A percentile compares a stretch with the other conserved stretches of the same genome.
phyloP scores from a whole-genome alignment of 1,284 basidiomycete species.

The Cryptococcus sp. region DNA sequence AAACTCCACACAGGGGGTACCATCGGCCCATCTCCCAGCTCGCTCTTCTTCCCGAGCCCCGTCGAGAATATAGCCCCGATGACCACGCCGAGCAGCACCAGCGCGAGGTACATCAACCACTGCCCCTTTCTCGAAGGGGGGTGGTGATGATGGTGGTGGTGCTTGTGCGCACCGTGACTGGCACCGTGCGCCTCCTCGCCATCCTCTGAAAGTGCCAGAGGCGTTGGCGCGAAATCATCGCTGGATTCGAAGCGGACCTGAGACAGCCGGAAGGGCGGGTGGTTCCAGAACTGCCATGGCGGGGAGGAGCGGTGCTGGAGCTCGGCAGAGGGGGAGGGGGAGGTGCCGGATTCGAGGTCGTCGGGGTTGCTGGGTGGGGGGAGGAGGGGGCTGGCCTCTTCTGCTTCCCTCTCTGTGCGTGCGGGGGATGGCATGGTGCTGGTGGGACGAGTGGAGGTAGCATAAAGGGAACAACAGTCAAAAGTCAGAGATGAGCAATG shows the following conservation, averaged over 20 bases:
- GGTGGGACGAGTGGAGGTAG: constrained; percentile 2
- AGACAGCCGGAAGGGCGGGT: constrained; percentile 10
- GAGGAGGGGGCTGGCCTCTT: constrained; percentile 9
- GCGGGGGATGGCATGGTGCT: constrained; percentile 1
- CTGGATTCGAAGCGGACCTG: constrained; percentile 11
- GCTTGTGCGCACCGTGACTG: not conserved
- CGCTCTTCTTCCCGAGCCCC: constrained; percentile 4
- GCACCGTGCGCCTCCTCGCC: not conserved
- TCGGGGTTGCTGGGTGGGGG: not conserved
- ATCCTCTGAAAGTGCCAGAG: not conserved
- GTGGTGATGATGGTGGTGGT: constrained; percentile 9
- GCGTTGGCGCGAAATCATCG: not conserved
- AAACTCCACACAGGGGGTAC: constrained; percentile 37
- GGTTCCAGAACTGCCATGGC: constrained; percentile 21
- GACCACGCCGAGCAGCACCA: constrained; percentile 12
- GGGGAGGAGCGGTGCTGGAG: constrained; percentile 6
- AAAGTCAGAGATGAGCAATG: too few relatives aligned
- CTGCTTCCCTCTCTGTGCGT: not conserved
- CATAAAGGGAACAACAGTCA: too few relatives aligned
- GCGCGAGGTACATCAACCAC: constrained; percentile 9
- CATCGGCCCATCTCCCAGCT: constrained; percentile 26
- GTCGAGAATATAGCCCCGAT: constrained; percentile 11
- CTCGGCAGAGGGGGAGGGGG: not conserved
- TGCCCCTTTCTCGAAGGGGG: constrained; percentile 4
- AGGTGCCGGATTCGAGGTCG: not conserved